Evolutionary conservation across 192 early-diverging fungal genomes (phyloP), one percentile per base, ranked within the genome.

Genomic region (Rhizophagus sp.): DNA sequence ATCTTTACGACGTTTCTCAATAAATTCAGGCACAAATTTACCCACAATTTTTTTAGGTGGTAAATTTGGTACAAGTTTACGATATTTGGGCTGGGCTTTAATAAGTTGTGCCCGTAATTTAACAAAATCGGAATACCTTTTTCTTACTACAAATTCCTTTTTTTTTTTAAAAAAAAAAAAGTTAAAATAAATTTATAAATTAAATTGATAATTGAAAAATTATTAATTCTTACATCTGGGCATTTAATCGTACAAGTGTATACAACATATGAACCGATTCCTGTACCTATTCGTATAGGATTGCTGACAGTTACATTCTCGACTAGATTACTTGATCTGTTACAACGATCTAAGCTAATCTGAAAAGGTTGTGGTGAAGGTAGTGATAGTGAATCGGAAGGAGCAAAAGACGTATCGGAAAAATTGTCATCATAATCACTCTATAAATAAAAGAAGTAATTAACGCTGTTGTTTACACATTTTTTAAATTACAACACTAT

Each of bases 91-190:
- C 65, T 84, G 82, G 2, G 80, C 75, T 44, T 82, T 74, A 0
- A 84, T 10, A 15, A 87, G 63, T 24, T 79, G 77, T 11, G 80
- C 62, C 44, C 82, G 62, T 61, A 87, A 34, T 10, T 80, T 76
- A 19, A 87, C 77, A 73, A 87, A 87, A 73, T 87, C 86, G 15
- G 84, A 85, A 52, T 87, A 87, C 17, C 84, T 76, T 62, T 87
- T 87, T 22, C 80, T 62, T 1, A 84, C 81, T 13, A 72, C 79
- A 33, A 87, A 83, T 3, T 80, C 82, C 85, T 84, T 7, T n/a
- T 22, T 41, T 61, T 13, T 9, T 73, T 73, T 1, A 73, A 73
- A 57, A 57, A 22, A 25, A 34, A 11, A 13, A 30, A 13, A 73
- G 9, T 36, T 52, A 25, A 27, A 50, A 7, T 19, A 25, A 36